Conservation (phyloP, 1,284 basidiomycete species). For the Leccinum solheimii region DNA sequence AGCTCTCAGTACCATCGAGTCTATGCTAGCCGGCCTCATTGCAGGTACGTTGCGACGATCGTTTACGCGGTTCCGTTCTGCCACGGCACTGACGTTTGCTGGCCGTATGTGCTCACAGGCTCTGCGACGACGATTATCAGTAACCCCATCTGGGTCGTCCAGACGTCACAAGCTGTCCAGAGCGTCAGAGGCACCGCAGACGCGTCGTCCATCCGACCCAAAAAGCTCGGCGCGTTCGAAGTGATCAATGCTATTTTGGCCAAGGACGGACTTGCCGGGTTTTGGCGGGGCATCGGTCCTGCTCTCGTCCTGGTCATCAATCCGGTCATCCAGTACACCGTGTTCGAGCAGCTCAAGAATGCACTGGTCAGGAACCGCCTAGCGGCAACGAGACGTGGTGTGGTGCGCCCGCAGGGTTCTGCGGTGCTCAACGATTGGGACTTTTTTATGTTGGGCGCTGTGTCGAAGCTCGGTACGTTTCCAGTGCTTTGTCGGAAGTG, state of each 20-base stretch:
- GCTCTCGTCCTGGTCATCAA: conserved; percentile 94
- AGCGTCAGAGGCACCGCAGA: conserved; percentile 44
- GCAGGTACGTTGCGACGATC: conserved; percentile 51
- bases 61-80: neutral
- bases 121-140: conserved; percentile 88
- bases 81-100: neutral
- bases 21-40: conserved; percentile 87
- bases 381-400: conserved; percentile 35
- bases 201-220: conserved; percentile 27
- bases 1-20: conserved; percentile 81
- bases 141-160: conserved; percentile 97
- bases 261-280: conserved; percentile 77
- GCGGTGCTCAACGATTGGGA: conserved; percentile 77
- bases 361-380: conserved; percentile 57
- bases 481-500: neutral
- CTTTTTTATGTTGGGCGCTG: conserved; percentile 84
- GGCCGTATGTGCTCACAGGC: conserved; percentile 46
- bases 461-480: conserved; percentile 78
- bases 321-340: conserved; percentile 89
- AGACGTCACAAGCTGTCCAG: conserved; percentile 86
- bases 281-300: conserved; percentile 96
- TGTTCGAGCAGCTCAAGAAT: conserved; percentile 89
- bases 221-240: conserved; percentile 67
- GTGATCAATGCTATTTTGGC: conserved; percentile 74
- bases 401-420: conserved; percentile 42